These are phyloP conservation scores for Lanmaoa rubissima DNA, from an alignment of 768 basidiomycete species.

Conservation along the genomic window DNA sequence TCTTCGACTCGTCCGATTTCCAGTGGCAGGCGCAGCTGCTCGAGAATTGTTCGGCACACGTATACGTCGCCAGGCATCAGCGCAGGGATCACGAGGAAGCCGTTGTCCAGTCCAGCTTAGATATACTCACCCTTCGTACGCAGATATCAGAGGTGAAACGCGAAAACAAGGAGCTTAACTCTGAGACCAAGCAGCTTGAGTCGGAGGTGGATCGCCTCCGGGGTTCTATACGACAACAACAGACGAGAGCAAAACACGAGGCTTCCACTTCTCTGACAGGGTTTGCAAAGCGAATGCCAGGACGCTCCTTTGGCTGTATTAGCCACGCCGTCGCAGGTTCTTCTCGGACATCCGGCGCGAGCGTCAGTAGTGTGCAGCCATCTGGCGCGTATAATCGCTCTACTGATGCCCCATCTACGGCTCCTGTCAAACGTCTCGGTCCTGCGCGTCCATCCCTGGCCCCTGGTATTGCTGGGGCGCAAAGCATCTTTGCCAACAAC, in stretches of 20 bases:
- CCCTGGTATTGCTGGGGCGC: conserved; percentile 8
- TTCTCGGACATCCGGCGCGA: conserved; percentile 4
- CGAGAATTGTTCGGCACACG: conserved; percentile 56
- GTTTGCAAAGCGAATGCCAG: background rate
- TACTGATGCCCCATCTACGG: background rate
- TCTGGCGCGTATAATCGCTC: background rate
- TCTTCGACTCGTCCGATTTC: conserved; percentile 42
- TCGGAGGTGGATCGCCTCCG: conserved; percentile 22
- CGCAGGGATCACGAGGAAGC: conserved; percentile 29
- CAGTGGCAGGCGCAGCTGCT: conserved; percentile 70
- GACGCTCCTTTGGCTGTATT: conserved; percentile 5
- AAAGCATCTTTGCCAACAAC: conserved; percentile 28
- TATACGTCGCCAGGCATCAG: conserved; percentile 41
- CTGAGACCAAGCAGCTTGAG: conserved; percentile 29
- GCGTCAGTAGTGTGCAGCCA: no score
- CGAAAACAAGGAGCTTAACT: conserved; percentile 26
- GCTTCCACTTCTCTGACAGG: background rate
- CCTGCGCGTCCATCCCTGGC: background rate
- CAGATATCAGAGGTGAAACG: conserved; percentile 38
- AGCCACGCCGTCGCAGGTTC: conserved; percentile 27
- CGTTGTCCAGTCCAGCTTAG: conserved; percentile 50
- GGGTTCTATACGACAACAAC: conserved; percentile 13
- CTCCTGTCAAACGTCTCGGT: background rate
- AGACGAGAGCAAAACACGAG: background rate
- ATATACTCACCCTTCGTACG: conserved; percentile 42